These are phyloP conservation scores for Lepraria neglecta DNA, from an alignment of 495 filamentous ascomycete species.

Conservation along the genomic window DNA sequence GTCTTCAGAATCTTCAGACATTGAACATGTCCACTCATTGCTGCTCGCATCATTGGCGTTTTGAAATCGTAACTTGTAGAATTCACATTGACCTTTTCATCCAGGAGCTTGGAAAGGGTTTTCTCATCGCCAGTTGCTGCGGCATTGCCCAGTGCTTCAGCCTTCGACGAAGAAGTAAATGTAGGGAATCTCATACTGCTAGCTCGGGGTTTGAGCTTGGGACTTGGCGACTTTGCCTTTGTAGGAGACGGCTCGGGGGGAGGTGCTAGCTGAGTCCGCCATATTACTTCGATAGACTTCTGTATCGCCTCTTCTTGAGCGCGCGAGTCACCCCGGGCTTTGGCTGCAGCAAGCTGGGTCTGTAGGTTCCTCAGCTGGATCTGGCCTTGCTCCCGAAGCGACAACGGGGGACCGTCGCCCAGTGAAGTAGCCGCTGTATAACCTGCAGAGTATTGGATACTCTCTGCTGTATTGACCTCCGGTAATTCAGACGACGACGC, in stretches of 20 bases:
- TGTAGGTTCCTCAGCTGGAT: slow-evolving; percentile 15
- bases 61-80: slow-evolving; percentile 8
- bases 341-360: slow-evolving; percentile 15
- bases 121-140: slow-evolving; percentile 15
- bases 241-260: background rate
- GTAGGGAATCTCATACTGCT: slow-evolving; percentile 11
- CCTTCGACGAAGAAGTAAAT: slow-evolving; percentile 13
- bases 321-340: slow-evolving; percentile 12
- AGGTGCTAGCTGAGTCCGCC: slow-evolving; percentile 15
- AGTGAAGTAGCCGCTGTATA: slow-evolving; percentile 9
- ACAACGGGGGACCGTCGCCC: background rate
- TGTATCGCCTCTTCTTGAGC: slow-evolving; percentile 18
- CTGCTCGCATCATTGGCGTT: slow-evolving; percentile 24
- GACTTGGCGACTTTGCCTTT: background rate
- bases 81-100: slow-evolving; percentile 14
- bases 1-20: slow-evolving; percentile 17
- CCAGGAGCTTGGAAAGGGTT: slow-evolving; percentile 11
- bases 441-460: slow-evolving; percentile 7
- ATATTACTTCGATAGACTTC: slow-evolving; percentile 18
- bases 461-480: slow-evolving; percentile 1
- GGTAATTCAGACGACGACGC: slow-evolving; percentile 7
- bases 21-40: slow-evolving; percentile 15
- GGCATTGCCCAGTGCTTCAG: slow-evolving; percentile 14
- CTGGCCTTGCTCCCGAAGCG: slow-evolving; percentile 15
- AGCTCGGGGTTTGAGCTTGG: slow-evolving; percentile 9